These are phyloP conservation scores for Terana coerulea DNA, from an alignment of 768 basidiomycete genomes.

Conservation along the genomic window DNA sequence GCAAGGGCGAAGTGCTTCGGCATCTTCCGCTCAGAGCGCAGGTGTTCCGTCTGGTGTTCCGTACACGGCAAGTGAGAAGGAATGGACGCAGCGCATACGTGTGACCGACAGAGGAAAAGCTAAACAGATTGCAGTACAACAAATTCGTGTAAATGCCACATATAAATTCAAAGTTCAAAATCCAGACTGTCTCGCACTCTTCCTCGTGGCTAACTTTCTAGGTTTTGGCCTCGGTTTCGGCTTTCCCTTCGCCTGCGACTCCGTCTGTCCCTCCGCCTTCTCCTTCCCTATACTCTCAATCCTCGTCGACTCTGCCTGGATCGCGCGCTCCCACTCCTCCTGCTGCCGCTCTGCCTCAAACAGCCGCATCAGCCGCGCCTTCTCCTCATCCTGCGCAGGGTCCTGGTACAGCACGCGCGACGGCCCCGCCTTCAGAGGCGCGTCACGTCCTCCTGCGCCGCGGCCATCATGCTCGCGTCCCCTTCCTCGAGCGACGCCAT, in stretches of 20 bases:
- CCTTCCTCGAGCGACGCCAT: constrained; percentile 21
- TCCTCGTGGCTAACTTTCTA: neutral
- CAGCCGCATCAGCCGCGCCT: constrained; percentile 52
- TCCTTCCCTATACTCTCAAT: neutral
- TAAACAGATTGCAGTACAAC: neutral
- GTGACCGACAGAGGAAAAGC: neutral
- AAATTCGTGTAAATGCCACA: neutral
- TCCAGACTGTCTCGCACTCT: neutral
- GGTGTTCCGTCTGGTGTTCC: no score
- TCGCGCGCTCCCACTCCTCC: constrained; percentile 10
- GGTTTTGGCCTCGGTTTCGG: neutral
- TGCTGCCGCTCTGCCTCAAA: constrained; percentile 30
- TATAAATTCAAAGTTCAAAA: neutral
- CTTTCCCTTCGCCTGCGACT: neutral
- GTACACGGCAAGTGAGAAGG: no score
- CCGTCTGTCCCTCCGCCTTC: neutral
- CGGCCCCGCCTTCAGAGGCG: neutral
- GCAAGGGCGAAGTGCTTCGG: no score
- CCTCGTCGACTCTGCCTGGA: neutral
- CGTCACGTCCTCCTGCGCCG: neutral
- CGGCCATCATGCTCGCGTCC: constrained; percentile 17
- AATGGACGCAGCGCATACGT: no score
- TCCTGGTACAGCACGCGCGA: constrained; percentile 62
- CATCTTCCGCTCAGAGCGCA: no score
- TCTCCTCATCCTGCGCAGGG: constrained; percentile 57